Percentiles rank a stretch among this genome's conserved stretches.
phyloP scores from a whole-genome alignment of 768 basidiomycete genomes.

The Trichaptum fuscoviolaceum region DNA sequence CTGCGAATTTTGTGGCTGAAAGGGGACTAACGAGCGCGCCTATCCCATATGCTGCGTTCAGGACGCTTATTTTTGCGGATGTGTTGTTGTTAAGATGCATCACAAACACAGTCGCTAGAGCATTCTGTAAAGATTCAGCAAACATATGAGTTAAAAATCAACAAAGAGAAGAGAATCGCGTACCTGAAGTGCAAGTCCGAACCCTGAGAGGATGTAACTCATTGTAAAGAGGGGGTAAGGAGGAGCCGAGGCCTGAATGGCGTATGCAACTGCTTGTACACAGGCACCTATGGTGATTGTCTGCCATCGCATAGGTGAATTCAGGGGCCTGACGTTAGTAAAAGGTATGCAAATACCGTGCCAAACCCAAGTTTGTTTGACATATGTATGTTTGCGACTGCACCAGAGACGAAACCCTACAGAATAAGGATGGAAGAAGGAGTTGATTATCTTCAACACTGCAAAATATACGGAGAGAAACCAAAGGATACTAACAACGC shows the following conservation, averaged over 20 bases:
- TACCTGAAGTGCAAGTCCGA: slow-evolving; percentile 46
- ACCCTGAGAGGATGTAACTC: slow-evolving; percentile 40
- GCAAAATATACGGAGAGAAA: neutral
- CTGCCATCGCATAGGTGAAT: neutral
- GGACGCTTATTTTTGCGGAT: slow-evolving; percentile 63
- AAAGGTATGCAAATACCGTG: slow-evolving; percentile 23
- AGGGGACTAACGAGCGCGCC: slow-evolving; percentile 52
- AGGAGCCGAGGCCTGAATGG: slow-evolving; percentile 47
- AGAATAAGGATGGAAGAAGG: neutral
- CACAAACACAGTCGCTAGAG: slow-evolving; percentile 68
- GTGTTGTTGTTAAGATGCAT: slow-evolving; percentile 51
- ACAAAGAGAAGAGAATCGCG: neutral
- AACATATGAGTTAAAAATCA: no score
- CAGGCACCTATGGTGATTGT: slow-evolving; percentile 35
- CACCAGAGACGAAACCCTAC: slow-evolving; percentile 37
- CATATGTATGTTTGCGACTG: slow-evolving; percentile 33
- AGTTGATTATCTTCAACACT: neutral
- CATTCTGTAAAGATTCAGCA: slow-evolving; percentile 56
- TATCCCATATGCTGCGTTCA: slow-evolving; percentile 61
- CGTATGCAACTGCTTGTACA: slow-evolving; percentile 48
- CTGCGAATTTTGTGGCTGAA: slow-evolving; percentile 72
- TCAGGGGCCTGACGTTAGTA: neutral
- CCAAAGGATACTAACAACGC: slow-evolving; percentile 5
- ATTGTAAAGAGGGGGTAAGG: slow-evolving; percentile 63
- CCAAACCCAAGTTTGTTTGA: slow-evolving; percentile 37